Evolutionary conservation across 2,329 filamentous ascomycete species (phyloP).

Genomic region (Camillea tinctor): DNA sequence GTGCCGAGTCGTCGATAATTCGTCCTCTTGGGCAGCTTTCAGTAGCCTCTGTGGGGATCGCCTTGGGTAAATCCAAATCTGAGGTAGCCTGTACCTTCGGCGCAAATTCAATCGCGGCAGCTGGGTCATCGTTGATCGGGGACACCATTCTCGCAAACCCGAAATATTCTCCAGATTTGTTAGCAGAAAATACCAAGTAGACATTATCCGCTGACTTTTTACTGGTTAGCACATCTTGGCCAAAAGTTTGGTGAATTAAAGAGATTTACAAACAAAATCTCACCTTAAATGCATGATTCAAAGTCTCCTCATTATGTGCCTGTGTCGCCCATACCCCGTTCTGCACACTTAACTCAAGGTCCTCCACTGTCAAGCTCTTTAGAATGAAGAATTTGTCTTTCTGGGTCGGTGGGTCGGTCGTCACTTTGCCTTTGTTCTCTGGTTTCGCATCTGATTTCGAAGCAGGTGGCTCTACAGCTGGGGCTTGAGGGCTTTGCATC

Average conservation of each 20-base stretch:
- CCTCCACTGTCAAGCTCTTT: constrained; percentile 88
- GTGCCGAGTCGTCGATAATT: constrained; percentile 87
- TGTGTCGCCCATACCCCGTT: constrained; percentile 95
- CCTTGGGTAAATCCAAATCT: constrained; percentile 69
- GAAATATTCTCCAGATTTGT: constrained; percentile 96
- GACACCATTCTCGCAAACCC: constrained; percentile 92
- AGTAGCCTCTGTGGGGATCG: constrained; percentile 69
- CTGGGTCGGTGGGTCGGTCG: constrained; percentile 25
- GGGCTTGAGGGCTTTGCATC: constrained; percentile 13
- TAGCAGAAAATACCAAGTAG: constrained; percentile 91
- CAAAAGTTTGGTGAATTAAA: too few species aligned
- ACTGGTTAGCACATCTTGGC: constrained; percentile 7
- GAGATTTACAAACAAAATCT: too few species aligned
- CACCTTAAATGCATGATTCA: constrained; percentile 84
- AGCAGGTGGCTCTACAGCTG: constrained; percentile 7
- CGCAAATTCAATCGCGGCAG: constrained; percentile 66
- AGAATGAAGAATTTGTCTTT: constrained; percentile 86
- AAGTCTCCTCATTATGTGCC: constrained; percentile 80
- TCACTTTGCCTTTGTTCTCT: constrained; percentile 13
- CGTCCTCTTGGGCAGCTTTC: constrained; percentile 76
- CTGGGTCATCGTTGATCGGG: constrained; percentile 74
- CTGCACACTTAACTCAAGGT: constrained; percentile 82
- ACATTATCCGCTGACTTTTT: constrained; percentile 74
- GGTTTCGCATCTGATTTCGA: constrained; percentile 15
- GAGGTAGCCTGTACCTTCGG: constrained; percentile 59